Evolutionary conservation across 2,329 filamentous ascomycete species (phyloP), one percentile per base, ranked within the genome.

Genomic region (Stenocarpella maydis): DNA sequence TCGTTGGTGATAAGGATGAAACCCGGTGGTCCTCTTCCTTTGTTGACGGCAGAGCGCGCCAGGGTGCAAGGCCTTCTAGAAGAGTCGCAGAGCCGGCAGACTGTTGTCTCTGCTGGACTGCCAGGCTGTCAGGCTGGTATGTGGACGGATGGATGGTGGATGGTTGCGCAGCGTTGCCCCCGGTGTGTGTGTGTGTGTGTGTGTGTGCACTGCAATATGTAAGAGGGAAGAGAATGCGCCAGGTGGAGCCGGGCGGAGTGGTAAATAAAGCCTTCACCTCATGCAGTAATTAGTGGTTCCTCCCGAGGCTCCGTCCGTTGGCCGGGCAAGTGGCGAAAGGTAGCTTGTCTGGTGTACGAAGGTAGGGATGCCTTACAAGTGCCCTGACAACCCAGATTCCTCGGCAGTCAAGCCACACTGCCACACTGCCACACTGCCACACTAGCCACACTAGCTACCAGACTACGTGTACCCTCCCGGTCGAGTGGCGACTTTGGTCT

Each of bases 191-290:
- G n/a, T n/a, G n/a, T n/a, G n/a, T n/a, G n/a, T n/a, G n/a, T n/a
- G n/a, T n/a, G n/a, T n/a, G 39, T 21, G 39, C 34, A 37, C 34
- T 37, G 34, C 34, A 37, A 26, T 19, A 34, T 26, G 49, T 12
- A 47, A 47, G 41, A 47, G 26, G 41, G 41, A 47, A 55, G 50
- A 67, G 49, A 39, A 49, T 67, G 52, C 34, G 31, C 47, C 61
- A 47, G 52, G 43, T 45, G 64, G 37, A 67, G 53, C 26, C 12
- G 37, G 34, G 64, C 58, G 64, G 64, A 41, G 52, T 58, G 50
- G 64, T 67, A 55, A 67, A 67, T 67, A 67, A 55, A 55, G 64
- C 53, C 64, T 49, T 64, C 26, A 17, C 41, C 49, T 34, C n/a
- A 67, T 55, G 28, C 26, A 39, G 64, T 58, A 58, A 67, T 55